These are phyloP conservation scores for Yarrowia bubula DNA, from an alignment of 805 yeast genomes.

Conservation along the genomic window DNA sequence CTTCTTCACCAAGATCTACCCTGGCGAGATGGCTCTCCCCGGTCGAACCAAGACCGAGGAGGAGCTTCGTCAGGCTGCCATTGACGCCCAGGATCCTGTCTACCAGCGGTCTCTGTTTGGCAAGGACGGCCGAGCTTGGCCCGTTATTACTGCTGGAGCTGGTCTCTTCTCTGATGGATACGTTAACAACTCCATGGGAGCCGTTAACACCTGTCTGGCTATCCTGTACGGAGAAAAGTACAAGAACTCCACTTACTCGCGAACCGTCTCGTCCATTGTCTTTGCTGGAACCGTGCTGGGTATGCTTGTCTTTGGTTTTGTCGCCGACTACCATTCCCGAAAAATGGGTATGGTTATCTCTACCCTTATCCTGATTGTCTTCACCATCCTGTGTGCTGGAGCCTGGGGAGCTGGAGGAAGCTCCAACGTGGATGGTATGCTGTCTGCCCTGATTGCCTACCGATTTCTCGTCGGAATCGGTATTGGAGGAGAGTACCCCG, in stretches of 20 bases:
- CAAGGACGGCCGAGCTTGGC: conserved; percentile 45
- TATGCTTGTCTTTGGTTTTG: conserved; percentile 73
- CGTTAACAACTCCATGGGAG: conserved; percentile 76
- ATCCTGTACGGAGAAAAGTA: conserved; percentile 64
- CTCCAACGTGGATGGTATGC: conserved; percentile 59
- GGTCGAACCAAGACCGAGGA: not conserved
- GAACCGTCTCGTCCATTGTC: conserved; percentile 81
- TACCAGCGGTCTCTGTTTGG: conserved; percentile 15
- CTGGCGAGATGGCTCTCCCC: conserved; percentile 12
- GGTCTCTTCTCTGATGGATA: conserved; percentile 94
- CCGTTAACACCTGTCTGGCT: conserved; percentile 69
- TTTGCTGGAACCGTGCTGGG: conserved; percentile 92
- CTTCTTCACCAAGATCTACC: conserved; percentile 17
- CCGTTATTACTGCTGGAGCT: conserved; percentile 82
- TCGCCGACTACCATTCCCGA: conserved; percentile 78
- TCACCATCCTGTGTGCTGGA: conserved; percentile 77
- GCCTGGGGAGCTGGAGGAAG: conserved; percentile 79
- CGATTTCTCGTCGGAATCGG: conserved; percentile 88
- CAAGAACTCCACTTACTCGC: conserved; percentile 62
- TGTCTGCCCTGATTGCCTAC: conserved; percentile 78
- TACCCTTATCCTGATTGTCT: conserved; percentile 68
- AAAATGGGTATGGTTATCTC: conserved; percentile 81
- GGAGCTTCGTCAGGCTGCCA: not conserved
- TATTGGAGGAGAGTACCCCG: conserved; percentile 93
- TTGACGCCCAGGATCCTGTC: not conserved